A percentile compares a stretch with the other conserved stretches of the same genome.
phyloP scores from a whole-genome alignment of 768 basidiomycete genomes.

The Lactifluus volemus region DNA sequence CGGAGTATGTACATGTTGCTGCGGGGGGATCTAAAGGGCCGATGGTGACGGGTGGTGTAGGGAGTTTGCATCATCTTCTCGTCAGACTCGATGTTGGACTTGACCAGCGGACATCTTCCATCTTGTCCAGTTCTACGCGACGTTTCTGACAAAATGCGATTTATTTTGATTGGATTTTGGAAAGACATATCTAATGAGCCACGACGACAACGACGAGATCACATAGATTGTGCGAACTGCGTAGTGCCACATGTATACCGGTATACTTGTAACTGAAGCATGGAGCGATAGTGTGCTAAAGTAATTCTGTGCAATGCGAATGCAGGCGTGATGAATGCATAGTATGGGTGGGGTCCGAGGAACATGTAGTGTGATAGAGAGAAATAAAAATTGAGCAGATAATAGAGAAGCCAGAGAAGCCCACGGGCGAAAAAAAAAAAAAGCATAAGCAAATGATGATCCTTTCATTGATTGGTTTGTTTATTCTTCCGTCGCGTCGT shows the following conservation, averaged over 20 bases:
- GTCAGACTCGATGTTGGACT: slow-evolving; percentile 15
- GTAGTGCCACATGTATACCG: not conserved
- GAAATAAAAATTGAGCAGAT: slow-evolving; percentile 18
- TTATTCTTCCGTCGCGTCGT: slow-evolving; percentile 39
- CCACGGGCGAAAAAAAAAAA: not conserved
- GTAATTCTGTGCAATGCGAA: slow-evolving; percentile 19
- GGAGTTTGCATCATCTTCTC: slow-evolving; percentile 19
- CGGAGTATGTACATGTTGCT: slow-evolving; percentile 18
- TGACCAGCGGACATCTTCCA: not conserved
- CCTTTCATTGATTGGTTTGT: slow-evolving; percentile 1
- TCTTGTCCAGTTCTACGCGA: not conserved
- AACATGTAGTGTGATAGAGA: slow-evolving; percentile 7
- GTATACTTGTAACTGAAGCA: slow-evolving; percentile 17
- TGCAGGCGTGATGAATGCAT: slow-evolving; percentile 11
- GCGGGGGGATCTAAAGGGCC: slow-evolving; percentile 3
- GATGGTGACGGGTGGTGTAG: slow-evolving; percentile 10
- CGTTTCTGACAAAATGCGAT: not conserved
- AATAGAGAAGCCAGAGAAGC: slow-evolving; percentile 3
- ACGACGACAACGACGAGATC: not conserved
- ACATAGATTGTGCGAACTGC: slow-evolving; percentile 2
- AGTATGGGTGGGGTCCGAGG: slow-evolving; percentile 14
- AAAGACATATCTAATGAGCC: slow-evolving; percentile 14
- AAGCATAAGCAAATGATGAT: not conserved
- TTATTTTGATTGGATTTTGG: not conserved
- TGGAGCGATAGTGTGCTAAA: slow-evolving; percentile 7